Conservation (phyloP, 768 basidiomycete species). For the Hebeloma cylindrosporum region DNA sequence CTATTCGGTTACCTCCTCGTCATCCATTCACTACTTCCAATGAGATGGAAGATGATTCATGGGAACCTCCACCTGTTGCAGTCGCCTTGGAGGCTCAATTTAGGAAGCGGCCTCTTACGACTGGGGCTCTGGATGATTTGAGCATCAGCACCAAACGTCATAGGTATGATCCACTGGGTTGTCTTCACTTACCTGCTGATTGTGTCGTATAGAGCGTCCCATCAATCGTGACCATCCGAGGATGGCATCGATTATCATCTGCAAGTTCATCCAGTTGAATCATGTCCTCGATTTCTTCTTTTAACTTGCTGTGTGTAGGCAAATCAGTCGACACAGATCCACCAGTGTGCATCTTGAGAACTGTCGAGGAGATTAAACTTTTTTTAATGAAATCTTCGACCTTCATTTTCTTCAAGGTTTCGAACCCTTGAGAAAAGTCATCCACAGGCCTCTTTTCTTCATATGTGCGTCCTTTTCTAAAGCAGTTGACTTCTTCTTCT, state of each 20-base stretch:
- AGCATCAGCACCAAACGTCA: too few species aligned
- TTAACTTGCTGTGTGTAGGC: not conserved
- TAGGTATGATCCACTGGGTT: too few species aligned
- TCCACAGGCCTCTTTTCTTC: constrained; percentile 5
- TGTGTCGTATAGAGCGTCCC: constrained; percentile 4
- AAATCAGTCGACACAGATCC: not conserved
- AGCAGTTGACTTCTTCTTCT: constrained; percentile 8
- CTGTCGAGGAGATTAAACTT: not conserved
- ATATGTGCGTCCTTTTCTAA: constrained; percentile 9
- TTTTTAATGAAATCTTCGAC: constrained; percentile 12
- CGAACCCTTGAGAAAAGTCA: constrained; percentile 6
- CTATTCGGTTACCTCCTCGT: too few species aligned
- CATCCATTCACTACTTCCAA: too few species aligned
- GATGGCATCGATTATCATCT: not conserved
- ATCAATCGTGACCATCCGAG: constrained; percentile 7
- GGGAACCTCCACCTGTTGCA: too few species aligned
- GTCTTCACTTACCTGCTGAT: not conserved
- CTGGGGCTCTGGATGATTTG: too few species aligned
- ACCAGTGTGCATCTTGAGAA: constrained; percentile 4
- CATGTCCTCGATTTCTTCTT: not conserved
- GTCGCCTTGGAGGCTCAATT: too few species aligned
- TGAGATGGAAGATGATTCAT: too few species aligned
- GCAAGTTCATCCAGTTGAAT: constrained; percentile 5
- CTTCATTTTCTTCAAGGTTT: constrained; percentile 8
- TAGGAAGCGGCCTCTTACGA: too few species aligned